These are phyloP conservation scores for Eucommia ulmoides DNA, from an alignment of 257 asterid genomes.

Conservation along the genomic window DNA sequence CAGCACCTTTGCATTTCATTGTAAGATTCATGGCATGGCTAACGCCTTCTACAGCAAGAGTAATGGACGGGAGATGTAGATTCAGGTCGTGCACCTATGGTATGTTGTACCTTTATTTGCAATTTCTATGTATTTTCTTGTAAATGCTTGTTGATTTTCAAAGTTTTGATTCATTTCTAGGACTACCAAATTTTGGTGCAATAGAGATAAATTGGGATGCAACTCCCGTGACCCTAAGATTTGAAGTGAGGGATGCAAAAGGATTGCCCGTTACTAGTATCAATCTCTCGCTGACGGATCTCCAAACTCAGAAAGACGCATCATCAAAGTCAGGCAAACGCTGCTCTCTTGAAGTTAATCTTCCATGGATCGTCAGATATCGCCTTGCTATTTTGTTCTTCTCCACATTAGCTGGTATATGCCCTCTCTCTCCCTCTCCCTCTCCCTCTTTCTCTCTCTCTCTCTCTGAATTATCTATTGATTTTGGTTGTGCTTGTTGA, in stretches of 20 bases:
- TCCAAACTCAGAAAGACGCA: slow-evolving; percentile 7
- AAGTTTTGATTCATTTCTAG: slow-evolving; percentile 7
- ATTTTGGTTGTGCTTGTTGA: no score
- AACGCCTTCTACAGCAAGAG: slow-evolving; percentile 20
- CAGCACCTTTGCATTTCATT: slow-evolving; percentile 15
- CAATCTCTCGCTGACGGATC: slow-evolving; percentile 10
- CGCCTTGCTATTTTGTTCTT: slow-evolving; percentile 18
- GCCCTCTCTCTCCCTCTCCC: background rate
- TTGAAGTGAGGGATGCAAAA: slow-evolving; percentile 18
- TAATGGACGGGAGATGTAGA: slow-evolving; percentile 18
- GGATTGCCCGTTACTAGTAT: slow-evolving; percentile 14
- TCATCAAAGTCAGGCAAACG: slow-evolving; percentile 10
- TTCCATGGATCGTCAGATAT: slow-evolving; percentile 20
- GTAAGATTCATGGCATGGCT: slow-evolving; percentile 20
- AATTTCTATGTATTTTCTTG: background rate
- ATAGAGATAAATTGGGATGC: slow-evolving; percentile 19
- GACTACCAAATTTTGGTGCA: slow-evolving; percentile 19
- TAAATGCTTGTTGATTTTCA: background rate
- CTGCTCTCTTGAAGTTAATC: slow-evolving; percentile 17
- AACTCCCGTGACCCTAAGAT: slow-evolving; percentile 15
- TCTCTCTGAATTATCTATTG: no score
- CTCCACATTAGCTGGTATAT: slow-evolving; percentile 14
- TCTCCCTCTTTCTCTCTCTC: background rate
- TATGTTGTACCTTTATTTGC: slow-evolving; percentile 4
- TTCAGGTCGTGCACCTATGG: slow-evolving; percentile 22